Evolutionary conservation across 1,139 yeast species (phyloP).

Genomic region (Yamadazyma oceani): DNA sequence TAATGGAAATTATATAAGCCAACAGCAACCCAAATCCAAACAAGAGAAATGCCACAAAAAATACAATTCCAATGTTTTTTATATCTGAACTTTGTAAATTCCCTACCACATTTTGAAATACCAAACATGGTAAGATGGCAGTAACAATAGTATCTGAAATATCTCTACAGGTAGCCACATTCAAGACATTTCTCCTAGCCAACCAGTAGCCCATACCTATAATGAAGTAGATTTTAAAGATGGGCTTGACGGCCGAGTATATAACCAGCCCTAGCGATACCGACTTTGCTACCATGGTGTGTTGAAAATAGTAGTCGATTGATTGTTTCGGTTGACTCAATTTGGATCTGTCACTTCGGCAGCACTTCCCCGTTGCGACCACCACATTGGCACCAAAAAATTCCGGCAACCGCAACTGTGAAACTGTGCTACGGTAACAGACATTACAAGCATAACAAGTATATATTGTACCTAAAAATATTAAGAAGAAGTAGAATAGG

Average conservation of each 20-base stretch:
- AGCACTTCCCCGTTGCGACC: no score
- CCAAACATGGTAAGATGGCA: constrained; percentile 74
- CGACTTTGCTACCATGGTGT: background rate
- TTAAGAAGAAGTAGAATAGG: no score
- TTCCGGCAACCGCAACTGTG: no score
- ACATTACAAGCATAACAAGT: no score
- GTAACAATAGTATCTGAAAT: constrained; percentile 71
- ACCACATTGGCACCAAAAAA: no score
- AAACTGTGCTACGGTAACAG: no score
- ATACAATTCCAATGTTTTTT: constrained; percentile 71
- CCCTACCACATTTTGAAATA: constrained; percentile 72
- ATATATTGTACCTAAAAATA: no score
- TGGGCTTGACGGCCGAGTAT: constrained; percentile 82
- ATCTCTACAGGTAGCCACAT: constrained; percentile 73
- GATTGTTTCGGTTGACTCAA: no score
- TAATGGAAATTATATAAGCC: constrained; percentile 32
- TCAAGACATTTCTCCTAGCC: constrained; percentile 64
- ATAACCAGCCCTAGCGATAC: constrained; percentile 65
- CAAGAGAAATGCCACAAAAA: constrained; percentile 51
- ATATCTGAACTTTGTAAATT: constrained; percentile 72
- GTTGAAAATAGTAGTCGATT: background rate
- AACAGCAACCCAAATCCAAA: constrained; percentile 39
- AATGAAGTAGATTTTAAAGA: constrained; percentile 79
- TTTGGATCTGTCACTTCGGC: no score
- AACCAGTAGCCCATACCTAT: constrained; percentile 67